A percentile compares a stretch with the other conserved stretches of the same genome.
These are phyloP conservation scores for Fraxinus americana DNA, from an alignment of 257 asterid species.

Conservation along the genomic window DNA sequence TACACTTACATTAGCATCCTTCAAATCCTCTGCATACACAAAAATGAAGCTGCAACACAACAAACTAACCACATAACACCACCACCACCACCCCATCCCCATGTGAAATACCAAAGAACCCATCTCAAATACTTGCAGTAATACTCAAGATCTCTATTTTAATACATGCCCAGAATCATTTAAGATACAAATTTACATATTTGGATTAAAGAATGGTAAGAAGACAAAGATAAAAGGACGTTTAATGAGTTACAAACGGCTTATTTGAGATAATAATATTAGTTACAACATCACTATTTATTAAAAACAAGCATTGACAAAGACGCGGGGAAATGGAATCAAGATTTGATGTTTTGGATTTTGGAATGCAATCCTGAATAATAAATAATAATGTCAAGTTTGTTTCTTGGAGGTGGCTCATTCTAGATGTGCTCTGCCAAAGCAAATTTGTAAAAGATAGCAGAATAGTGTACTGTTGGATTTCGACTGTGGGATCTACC, in stretches of 20 bases:
- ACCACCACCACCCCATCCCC: too few relatives aligned
- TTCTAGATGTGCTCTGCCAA: not conserved
- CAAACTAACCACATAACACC: conserved; percentile 18
- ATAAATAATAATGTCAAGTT: not conserved
- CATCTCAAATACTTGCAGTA: conserved; percentile 19
- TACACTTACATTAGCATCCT: conserved; percentile 1
- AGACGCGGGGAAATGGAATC: not conserved
- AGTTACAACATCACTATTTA: not conserved
- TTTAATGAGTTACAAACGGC: not conserved
- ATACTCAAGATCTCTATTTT: conserved; percentile 4
- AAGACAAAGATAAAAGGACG: not conserved
- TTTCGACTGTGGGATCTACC: not conserved
- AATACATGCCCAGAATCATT: not conserved
- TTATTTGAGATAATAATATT: not conserved
- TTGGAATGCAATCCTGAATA: too few relatives aligned
- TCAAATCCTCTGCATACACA: conserved; percentile 23
- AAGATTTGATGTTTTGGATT: not conserved
- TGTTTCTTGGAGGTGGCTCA: not conserved
- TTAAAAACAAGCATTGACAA: not conserved
- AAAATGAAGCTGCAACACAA: conserved; percentile 23
- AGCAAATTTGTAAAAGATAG: not conserved
- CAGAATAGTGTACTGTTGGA: not conserved
- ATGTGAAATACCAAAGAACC: conserved; percentile 10
- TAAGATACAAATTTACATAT: not conserved
- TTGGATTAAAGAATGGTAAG: not conserved